A percentile compares a stretch with the other conserved stretches of the same genome.
Evolutionary conservation across 768 basidiomycete species (phyloP).

Genomic region (Cystofilobasidium macerans): DNA sequence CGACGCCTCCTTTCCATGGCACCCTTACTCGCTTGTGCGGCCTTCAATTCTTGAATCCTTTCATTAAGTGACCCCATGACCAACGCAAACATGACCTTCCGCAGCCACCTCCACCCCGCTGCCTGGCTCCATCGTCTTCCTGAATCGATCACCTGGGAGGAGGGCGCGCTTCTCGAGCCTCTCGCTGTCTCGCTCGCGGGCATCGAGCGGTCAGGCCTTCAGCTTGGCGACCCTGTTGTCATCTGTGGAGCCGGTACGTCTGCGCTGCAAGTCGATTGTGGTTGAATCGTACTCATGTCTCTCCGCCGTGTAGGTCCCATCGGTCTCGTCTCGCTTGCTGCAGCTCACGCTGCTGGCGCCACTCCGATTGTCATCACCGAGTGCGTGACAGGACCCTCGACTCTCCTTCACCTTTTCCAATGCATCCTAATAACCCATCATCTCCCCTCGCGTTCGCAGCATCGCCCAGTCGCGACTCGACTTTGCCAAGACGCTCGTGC

Average conservation of each 20-base stretch:
- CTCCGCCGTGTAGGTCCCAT: slow-evolving; percentile 38
- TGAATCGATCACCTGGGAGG: slow-evolving; percentile 39
- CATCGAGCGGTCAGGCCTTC: slow-evolving; percentile 38
- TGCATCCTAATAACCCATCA: not conserved
- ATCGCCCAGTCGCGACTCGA: slow-evolving; percentile 38
- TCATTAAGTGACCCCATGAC: not conserved
- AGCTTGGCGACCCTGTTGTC: slow-evolving; percentile 40
- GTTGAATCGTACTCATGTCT: not conserved
- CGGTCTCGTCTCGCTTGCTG: slow-evolving; percentile 40
- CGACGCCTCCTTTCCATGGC: slow-evolving; percentile 41
- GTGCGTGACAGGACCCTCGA: too few relatives aligned
- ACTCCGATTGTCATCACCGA: slow-evolving; percentile 43
- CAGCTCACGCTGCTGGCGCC: slow-evolving; percentile 40
- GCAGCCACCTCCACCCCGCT: slow-evolving; percentile 36
- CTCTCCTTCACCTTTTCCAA: not conserved
- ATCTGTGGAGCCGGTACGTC: slow-evolving; percentile 35
- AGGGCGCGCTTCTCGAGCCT: slow-evolving; percentile 41
- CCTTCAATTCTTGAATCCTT: not conserved
- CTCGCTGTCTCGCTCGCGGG: slow-evolving; percentile 41
- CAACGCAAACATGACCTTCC: slow-evolving; percentile 15
- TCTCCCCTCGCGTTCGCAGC: slow-evolving; percentile 10
- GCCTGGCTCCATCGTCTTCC: slow-evolving; percentile 41
- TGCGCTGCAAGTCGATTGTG: not conserved
- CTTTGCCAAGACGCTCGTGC: slow-evolving; percentile 40
- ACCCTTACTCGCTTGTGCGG: slow-evolving; percentile 35